Base-by-base conservation (phyloP, 2,329 filamentous ascomycete genomes). In the Alternaria infectoria region DNA sequence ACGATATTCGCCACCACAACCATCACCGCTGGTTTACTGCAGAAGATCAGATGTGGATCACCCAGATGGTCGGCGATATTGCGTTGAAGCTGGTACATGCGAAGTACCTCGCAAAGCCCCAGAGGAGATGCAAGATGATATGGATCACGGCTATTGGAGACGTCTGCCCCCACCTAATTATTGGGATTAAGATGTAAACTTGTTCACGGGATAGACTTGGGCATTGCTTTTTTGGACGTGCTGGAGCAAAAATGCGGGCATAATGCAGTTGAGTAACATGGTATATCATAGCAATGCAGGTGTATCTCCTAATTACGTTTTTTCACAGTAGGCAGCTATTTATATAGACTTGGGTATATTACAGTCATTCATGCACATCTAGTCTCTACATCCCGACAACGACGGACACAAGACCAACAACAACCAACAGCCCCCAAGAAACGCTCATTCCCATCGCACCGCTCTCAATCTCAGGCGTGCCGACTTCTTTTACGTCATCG, bases 401-500 rank as follows among this genome's bases (percentile, higher is more conserved):
- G 26, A 72, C 21, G 2, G 72, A 70, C 10, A 71, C 71, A 19
- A 69, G 36, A 5, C 70, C 72, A 25, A 76, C 68, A 1, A 73
- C 54, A 3, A 56, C 57, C 62, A 77, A 26, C 45, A 76, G 23
- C n/a, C 62, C 61, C 74, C 75, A 77, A 8, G 75, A 74, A 15
- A 77, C 69, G n/a, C 67, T 26, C 45, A 72, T 54, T 6, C 54
- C 67, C n/a, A 62, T 56, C 17, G 70, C 62, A 10, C 61, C 68
- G 15, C 59, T 60, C 7, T 67, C 73, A 54, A 80, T 67, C 69
- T 81, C 79, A 2, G 79, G 79, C 9, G 71, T 75, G 6, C 79
- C 79, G 11, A 71, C 40, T 30, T 71, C 52, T 66, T 75, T 68
- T 0, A 80, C 78, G 12, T 70, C 77, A 60, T 81, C 79, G 30